Evolutionary conservation across 192 early-diverging fungal species (phyloP).

Genomic region (Umbelopsis sp.): DNA sequence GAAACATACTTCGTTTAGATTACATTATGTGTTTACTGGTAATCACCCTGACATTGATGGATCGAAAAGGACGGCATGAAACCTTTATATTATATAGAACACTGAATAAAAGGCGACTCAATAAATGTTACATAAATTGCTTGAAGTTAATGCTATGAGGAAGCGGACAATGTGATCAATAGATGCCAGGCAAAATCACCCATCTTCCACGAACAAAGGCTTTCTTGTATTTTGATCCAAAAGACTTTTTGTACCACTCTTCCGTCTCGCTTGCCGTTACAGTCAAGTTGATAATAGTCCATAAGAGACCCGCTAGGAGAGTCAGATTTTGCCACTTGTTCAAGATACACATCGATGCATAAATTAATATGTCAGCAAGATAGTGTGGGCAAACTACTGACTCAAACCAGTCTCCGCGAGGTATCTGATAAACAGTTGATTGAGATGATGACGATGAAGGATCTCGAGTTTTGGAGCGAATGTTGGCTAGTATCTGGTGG

Average conservation of each 20-base stretch:
- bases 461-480: constrained; percentile 39
- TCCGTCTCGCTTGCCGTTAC: constrained; percentile 67
- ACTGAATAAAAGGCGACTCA: neutral
- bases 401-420: constrained; percentile 69
- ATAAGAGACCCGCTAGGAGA: constrained; percentile 51
- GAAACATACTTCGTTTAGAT: neutral
- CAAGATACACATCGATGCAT: constrained; percentile 59
- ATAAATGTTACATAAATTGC: constrained; percentile 21
- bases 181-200: constrained; percentile 35
- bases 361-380: constrained; percentile 72
- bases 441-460: neutral
- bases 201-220: constrained; percentile 27
- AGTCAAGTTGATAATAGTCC: constrained; percentile 65
- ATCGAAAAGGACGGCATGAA: neutral
- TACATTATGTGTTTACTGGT: constrained; percentile 8
- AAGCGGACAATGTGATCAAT: constrained; percentile 5
- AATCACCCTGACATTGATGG: constrained; percentile 15
- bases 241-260: constrained; percentile 66
- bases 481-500: constrained; percentile 65
- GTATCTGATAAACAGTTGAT: constrained; percentile 54
- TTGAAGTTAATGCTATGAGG: neutral
- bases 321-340: constrained; percentile 37
- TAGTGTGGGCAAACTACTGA: constrained; percentile 69
- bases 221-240: constrained; percentile 49
- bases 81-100: constrained; percentile 1